phyloP scores from a whole-genome alignment of 2,329 filamentous ascomycete genomes.

The Chaetomium globosum region DNA sequence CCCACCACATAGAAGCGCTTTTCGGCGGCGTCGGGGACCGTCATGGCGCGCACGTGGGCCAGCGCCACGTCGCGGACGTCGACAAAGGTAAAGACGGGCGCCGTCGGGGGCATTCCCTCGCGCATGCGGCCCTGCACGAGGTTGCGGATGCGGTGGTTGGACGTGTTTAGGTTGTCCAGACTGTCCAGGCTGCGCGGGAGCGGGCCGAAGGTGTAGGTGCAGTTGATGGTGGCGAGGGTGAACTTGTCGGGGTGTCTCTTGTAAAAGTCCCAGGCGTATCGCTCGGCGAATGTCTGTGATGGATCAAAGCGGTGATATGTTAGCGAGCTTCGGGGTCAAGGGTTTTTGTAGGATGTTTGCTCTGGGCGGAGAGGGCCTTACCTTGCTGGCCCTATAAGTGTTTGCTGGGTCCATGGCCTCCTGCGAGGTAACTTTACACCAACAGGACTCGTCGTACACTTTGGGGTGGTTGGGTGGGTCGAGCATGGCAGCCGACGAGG shows the following conservation, averaged over 20 bases:
- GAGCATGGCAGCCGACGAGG: slow-evolving; percentile 51
- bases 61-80: slow-evolving; percentile 64
- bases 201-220: slow-evolving; percentile 65
- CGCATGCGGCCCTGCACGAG: slow-evolving; percentile 65
- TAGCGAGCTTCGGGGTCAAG: neutral
- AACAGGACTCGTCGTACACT: slow-evolving; percentile 47
- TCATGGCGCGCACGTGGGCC: slow-evolving; percentile 63
- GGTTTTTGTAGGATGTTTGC: neutral
- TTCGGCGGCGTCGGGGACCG: slow-evolving; percentile 58
- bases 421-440: slow-evolving; percentile 45
- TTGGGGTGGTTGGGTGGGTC: slow-evolving; percentile 44
- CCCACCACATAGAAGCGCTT: slow-evolving; percentile 67
- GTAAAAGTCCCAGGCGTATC: slow-evolving; percentile 67
- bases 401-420: slow-evolving; percentile 41
- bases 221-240: slow-evolving; percentile 62
- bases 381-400: slow-evolving; percentile 51
- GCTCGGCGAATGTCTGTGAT: slow-evolving; percentile 61
- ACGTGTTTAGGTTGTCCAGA: slow-evolving; percentile 70
- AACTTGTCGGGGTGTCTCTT: slow-evolving; percentile 60
- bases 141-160: slow-evolving; percentile 67
- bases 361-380: slow-evolving; percentile 33
- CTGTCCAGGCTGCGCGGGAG: slow-evolving; percentile 65
- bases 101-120: slow-evolving; percentile 59
- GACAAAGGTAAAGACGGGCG: slow-evolving; percentile 60
- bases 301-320: neutral